Percentiles rank a stretch among this genome's conserved stretches.
Conservation (phyloP, 768 basidiomycete genomes). For the Collybia mongolica region DNA sequence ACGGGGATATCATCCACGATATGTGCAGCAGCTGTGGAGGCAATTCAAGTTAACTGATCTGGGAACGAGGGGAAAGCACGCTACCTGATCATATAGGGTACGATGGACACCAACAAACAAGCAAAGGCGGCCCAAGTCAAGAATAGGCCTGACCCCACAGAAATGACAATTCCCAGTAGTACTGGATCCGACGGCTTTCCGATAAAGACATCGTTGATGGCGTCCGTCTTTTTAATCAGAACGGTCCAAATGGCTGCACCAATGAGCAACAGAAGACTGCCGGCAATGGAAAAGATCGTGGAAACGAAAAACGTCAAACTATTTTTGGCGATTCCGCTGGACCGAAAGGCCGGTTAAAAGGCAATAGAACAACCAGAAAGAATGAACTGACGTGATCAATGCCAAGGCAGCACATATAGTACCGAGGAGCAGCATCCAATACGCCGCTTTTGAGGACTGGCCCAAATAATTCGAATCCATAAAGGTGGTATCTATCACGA, state of each 20-base stretch:
- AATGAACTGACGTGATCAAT: constrained; percentile 56
- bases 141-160: constrained; percentile 60
- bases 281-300: constrained; percentile 57
- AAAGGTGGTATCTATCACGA: constrained; percentile 56
- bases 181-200: constrained; percentile 30
- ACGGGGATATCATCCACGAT: constrained; percentile 51
- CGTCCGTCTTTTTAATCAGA: constrained; percentile 60
- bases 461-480: constrained; percentile 62
- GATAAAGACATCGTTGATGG: constrained; percentile 53
- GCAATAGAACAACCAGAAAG: constrained; percentile 3
- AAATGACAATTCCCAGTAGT: constrained; percentile 61
- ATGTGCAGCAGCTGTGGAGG: constrained; percentile 74
- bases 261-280: constrained; percentile 62
- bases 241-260: constrained; percentile 79
- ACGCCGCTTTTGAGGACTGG: constrained; percentile 63
- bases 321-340: constrained; percentile 66
- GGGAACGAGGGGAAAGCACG: constrained; percentile 17
- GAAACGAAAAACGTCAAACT: constrained; percentile 69
- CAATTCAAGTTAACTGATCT: not conserved
- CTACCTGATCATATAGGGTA: constrained; percentile 80
- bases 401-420: constrained; percentile 67
- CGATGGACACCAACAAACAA: constrained; percentile 57
- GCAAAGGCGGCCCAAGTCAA: constrained; percentile 77
- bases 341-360: constrained; percentile 11
- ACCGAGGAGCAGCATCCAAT: constrained; percentile 73